Conservation (phyloP, 2,329 filamentous ascomycete species). For the Onygena corvina region DNA sequence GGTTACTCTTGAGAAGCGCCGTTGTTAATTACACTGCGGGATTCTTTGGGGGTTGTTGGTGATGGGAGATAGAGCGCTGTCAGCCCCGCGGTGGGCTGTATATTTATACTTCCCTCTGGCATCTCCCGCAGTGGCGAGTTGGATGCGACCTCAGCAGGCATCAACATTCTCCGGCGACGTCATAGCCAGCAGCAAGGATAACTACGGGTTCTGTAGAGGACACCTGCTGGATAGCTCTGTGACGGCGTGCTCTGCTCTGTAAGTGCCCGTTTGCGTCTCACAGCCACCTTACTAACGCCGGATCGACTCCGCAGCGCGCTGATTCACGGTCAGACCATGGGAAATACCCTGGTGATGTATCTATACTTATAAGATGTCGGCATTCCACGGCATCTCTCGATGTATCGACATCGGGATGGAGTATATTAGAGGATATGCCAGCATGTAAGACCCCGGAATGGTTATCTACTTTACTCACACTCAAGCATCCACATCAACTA, state of each 20-base stretch:
- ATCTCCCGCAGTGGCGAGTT: slow-evolving; percentile 4
- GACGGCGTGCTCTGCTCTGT: background rate
- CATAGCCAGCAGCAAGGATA: background rate
- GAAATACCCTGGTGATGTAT: no score
- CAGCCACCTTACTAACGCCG: slow-evolving; percentile 4
- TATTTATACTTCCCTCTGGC: background rate
- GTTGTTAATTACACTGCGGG: no score
- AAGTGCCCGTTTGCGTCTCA: background rate
- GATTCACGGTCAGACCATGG: no score
- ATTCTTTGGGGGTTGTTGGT: no score
- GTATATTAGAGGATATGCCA: no score
- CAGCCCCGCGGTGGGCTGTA: background rate
- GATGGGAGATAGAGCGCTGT: background rate
- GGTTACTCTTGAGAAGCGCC: slow-evolving; percentile 2
- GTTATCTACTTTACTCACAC: no score
- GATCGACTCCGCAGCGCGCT: background rate
- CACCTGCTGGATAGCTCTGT: background rate
- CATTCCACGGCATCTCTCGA: no score
- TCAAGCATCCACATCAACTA: no score
- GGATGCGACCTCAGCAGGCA: slow-evolving; percentile 6
- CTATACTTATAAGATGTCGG: no score
- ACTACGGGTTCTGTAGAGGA: background rate
- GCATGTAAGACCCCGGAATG: no score
- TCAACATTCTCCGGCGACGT: background rate
- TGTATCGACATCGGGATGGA: no score